These are phyloP conservation scores for Leptographium radiaticola DNA, from an alignment of 2,329 filamentous ascomycete species.

Conservation along the genomic window DNA sequence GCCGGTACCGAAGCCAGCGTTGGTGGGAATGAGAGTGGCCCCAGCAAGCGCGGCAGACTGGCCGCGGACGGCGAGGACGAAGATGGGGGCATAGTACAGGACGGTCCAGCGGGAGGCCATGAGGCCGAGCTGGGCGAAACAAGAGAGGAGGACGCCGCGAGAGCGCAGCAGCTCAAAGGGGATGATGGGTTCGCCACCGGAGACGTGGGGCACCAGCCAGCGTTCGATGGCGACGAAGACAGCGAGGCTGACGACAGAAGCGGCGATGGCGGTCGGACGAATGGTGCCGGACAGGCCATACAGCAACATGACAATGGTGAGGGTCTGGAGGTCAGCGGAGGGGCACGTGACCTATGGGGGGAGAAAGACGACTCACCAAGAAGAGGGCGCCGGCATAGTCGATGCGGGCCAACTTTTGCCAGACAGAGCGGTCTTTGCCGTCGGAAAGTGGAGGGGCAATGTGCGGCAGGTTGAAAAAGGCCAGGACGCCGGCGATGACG, in stretches of 20 bases:
- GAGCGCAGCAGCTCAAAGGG: constrained; percentile 58
- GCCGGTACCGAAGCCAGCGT: constrained; percentile 63
- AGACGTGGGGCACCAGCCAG: constrained; percentile 9
- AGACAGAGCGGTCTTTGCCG: constrained; percentile 23
- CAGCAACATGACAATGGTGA: constrained; percentile 58
- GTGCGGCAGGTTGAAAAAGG: constrained; percentile 53
- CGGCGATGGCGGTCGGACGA: constrained; percentile 41
- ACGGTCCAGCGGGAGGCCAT: constrained; percentile 75
- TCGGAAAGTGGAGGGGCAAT: constrained; percentile 12
- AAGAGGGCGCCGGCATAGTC: constrained; percentile 62
- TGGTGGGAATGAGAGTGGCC: constrained; percentile 68
- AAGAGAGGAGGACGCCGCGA: constrained; percentile 58
- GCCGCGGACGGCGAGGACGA: constrained; percentile 61
- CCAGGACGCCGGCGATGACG: constrained; percentile 44
- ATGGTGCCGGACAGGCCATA: constrained; percentile 54
- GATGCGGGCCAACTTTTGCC: constrained; percentile 47
- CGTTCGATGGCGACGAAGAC: constrained; percentile 52
- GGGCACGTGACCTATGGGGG: constrained; percentile 7
- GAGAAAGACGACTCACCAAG: constrained; percentile 32
- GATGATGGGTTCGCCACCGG: constrained; percentile 59
- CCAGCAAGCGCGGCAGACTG: constrained; percentile 59
- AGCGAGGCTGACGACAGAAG: constrained; percentile 38
- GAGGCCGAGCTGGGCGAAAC: constrained; percentile 59
- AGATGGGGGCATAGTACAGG: constrained; percentile 70
- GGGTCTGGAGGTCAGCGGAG: constrained; percentile 28